A percentile compares a stretch with the other conserved stretches of the same genome.
phyloP scores from a whole-genome alignment of 179 eudicot genomes.

The Camellia oleifera region DNA sequence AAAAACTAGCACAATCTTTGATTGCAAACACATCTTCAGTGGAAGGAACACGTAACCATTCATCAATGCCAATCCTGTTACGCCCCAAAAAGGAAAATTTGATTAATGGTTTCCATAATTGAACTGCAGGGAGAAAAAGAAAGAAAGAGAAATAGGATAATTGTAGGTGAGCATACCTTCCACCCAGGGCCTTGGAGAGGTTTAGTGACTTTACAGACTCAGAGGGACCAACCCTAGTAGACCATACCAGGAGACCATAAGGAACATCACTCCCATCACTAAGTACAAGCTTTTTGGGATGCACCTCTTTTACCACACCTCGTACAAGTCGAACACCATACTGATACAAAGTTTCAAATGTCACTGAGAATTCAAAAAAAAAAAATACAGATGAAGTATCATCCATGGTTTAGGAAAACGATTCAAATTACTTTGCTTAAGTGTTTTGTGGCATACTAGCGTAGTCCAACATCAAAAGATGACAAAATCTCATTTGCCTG shows the following conservation, averaged over 20 bases:
- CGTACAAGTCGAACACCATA: slow-evolving; percentile 72
- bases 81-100: neutral
- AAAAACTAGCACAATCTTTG: slow-evolving; percentile 92
- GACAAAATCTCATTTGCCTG: slow-evolving; percentile 92
- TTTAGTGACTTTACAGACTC: slow-evolving; percentile 57
- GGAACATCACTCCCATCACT: slow-evolving; percentile 85
- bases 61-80: slow-evolving; percentile 75
- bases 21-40: slow-evolving; percentile 81
- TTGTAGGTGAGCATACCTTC: slow-evolving; percentile 48
- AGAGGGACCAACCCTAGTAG: slow-evolving; percentile 94
- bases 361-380: neutral
- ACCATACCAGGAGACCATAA: slow-evolving; percentile 87
- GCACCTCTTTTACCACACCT: slow-evolving; percentile 86
- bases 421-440: slow-evolving; percentile 55
- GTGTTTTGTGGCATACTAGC: slow-evolving; percentile 81
- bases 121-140: neutral
- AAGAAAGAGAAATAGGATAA: neutral
- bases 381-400: neutral
- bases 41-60: slow-evolving; percentile 73
- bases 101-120: neutral
- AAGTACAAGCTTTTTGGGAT: slow-evolving; percentile 56
- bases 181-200: slow-evolving; percentile 78
- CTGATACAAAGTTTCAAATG: slow-evolving; percentile 27
- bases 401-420: neutral
- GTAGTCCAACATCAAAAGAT: slow-evolving; percentile 82